Evolutionary conservation across 116 monocot species (phyloP).

Genomic region (Zostera marina): DNA sequence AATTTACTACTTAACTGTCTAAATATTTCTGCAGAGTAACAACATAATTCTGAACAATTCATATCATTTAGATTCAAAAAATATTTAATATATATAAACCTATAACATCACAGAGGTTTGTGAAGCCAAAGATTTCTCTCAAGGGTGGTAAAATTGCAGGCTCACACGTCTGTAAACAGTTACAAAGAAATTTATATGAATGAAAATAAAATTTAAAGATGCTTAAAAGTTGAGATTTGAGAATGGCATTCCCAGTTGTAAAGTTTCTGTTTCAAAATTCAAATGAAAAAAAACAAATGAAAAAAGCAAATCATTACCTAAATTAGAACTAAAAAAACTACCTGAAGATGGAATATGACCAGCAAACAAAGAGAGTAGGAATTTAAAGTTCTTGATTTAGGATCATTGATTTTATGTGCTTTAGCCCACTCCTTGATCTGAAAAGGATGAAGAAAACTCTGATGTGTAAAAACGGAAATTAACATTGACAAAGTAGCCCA

Average conservation of each 20-base stretch:
- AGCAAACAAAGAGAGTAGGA: conserved; percentile 79
- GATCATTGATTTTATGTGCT: conserved; percentile 61
- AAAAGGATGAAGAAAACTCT: conserved; percentile 2
- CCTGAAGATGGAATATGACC: conserved; percentile 90
- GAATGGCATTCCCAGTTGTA: no score
- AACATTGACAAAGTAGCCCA: not conserved
- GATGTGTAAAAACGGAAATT: not conserved
- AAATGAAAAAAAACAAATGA: no score
- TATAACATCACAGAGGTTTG: conserved; percentile 21
- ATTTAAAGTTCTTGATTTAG: conserved; percentile 68
- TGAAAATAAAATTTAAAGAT: not conserved
- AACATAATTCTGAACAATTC: not conserved
- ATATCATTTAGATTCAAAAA: not conserved
- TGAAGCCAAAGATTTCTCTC: conserved; percentile 39
- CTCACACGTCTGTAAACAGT: conserved; percentile 37
- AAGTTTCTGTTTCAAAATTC: no score
- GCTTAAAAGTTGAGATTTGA: not conserved
- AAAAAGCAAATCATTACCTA: no score
- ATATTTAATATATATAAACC: conserved; percentile 16
- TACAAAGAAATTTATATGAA: conserved; percentile 1
- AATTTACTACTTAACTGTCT: not conserved
- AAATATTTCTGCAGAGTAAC: not conserved
- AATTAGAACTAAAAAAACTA: conserved; percentile 7
- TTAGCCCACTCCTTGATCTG: conserved; percentile 95
- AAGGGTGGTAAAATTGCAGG: conserved; percentile 85